Evolutionary conservation across 2,329 filamentous ascomycete genomes (phyloP).

Genomic region (Penicillium sclerotigenum): DNA sequence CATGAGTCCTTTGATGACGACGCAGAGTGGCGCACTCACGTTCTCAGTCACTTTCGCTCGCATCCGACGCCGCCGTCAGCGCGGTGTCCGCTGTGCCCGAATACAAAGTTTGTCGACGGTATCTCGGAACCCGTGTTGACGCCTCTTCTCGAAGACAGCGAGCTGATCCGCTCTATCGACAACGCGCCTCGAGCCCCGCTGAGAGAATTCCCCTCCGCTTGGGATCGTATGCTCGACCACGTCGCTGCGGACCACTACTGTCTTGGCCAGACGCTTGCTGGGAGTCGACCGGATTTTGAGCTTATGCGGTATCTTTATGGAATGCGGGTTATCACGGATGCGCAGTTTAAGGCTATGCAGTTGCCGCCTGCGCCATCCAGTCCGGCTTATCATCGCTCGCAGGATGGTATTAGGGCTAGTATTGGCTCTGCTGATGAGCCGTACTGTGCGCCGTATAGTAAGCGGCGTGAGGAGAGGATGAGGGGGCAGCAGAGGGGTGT

Average conservation of each 20-base stretch:
- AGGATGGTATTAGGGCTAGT: slow-evolving; percentile 35
- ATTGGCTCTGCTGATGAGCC: slow-evolving; percentile 42
- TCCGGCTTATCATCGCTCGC: slow-evolving; percentile 37
- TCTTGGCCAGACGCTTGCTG: slow-evolving; percentile 40
- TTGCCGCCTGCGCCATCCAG: slow-evolving; percentile 38
- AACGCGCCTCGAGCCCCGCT: neutral
- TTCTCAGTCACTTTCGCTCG: slow-evolving; percentile 45
- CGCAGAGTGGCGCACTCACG: slow-evolving; percentile 44
- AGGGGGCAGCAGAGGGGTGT: slow-evolving; percentile 34
- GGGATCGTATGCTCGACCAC: slow-evolving; percentile 44
- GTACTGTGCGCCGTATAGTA: slow-evolving; percentile 40
- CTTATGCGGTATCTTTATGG: slow-evolving; percentile 47
- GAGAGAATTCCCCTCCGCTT: slow-evolving; percentile 29
- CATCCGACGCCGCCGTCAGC: slow-evolving; percentile 40
- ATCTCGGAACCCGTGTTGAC: slow-evolving; percentile 16
- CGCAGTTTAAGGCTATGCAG: slow-evolving; percentile 46
- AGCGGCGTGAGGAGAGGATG: slow-evolving; percentile 40
- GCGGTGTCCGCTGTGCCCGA: slow-evolving; percentile 44
- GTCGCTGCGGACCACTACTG: slow-evolving; percentile 42
- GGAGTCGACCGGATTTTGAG: slow-evolving; percentile 42
- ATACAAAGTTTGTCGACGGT: slow-evolving; percentile 19
- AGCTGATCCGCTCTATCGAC: neutral
- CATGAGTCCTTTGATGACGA: slow-evolving; percentile 39
- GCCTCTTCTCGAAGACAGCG: neutral
- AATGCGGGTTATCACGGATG: slow-evolving; percentile 41